A percentile compares a stretch with the other conserved stretches of the same genome.
phyloP scores from a whole-genome alignment of 352 stramenopile species.

The Globisporangium rhizosaccharum region DNA sequence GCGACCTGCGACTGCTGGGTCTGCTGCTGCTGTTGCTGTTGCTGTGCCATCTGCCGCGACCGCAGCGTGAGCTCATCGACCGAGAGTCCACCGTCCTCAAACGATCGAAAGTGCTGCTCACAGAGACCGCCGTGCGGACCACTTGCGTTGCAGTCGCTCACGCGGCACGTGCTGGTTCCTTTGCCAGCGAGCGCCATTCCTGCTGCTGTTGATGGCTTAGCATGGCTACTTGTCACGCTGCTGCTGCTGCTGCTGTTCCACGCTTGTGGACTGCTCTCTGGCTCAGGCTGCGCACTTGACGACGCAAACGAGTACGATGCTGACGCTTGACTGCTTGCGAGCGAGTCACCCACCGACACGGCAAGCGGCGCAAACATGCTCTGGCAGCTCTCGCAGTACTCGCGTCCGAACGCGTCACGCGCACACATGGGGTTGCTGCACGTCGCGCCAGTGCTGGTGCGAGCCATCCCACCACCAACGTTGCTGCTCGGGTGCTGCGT shows the following conservation, averaged over 20 bases:
- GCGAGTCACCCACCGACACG: slow-evolving; percentile 31
- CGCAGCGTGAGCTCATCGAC: slow-evolving; percentile 56
- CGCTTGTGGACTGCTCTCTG: slow-evolving; percentile 12
- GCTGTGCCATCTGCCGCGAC: slow-evolving; percentile 22
- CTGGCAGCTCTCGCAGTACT: slow-evolving; percentile 61
- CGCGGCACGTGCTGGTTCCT: slow-evolving; percentile 28
- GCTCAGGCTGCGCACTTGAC: slow-evolving; percentile 15
- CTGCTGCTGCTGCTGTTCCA: slow-evolving; percentile 6
- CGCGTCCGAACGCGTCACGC: slow-evolving; percentile 41
- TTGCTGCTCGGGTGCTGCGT: too few relatives aligned
- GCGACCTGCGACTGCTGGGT: not conserved
- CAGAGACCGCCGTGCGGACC: slow-evolving; percentile 36
- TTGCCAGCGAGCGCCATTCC: slow-evolving; percentile 1
- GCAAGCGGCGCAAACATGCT: slow-evolving; percentile 50
- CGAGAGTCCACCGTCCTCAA: slow-evolving; percentile 43
- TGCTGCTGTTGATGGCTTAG: slow-evolving; percentile 5
- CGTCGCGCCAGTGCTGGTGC: slow-evolving; percentile 2
- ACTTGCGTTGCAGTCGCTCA: slow-evolving; percentile 26
- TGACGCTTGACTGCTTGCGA: not conserved
- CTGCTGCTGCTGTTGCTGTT: slow-evolving; percentile 11
- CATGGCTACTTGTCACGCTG: not conserved
- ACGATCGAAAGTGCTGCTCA: slow-evolving; percentile 37
- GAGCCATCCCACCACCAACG: too few relatives aligned
- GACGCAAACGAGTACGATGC: slow-evolving; percentile 19
- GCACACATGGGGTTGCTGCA: slow-evolving; percentile 61